A percentile compares a stretch with the other conserved stretches of the same genome.
phyloP scores from a whole-genome alignment of 495 filamentous ascomycete genomes.

The Astrocystis sublimbata region DNA sequence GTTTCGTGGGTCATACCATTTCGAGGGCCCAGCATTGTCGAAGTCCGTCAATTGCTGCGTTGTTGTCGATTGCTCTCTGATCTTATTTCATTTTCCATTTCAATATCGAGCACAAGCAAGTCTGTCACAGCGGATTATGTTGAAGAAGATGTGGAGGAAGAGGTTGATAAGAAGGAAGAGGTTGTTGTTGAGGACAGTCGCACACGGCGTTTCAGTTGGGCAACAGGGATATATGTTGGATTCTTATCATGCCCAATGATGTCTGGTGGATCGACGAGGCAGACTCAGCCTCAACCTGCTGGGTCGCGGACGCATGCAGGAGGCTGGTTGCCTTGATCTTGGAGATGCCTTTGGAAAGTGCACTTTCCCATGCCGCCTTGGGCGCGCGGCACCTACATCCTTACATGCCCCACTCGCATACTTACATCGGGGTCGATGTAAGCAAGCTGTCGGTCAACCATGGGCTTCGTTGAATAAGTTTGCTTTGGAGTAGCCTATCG shows the following conservation, averaged over 20 bases:
- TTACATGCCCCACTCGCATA: conserved; percentile 12
- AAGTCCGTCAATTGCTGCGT: background rate
- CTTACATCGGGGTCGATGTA: conserved; percentile 10
- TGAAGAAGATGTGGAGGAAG: background rate
- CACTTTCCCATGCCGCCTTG: conserved; percentile 17
- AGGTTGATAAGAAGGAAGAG: background rate
- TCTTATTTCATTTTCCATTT: background rate
- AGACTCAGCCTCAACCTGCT: conserved; percentile 17
- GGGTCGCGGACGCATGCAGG: conserved; percentile 17
- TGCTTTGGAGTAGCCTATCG: background rate
- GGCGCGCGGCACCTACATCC: background rate
- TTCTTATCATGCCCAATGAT: background rate
- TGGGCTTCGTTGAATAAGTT: background rate
- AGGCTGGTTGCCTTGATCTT: conserved; percentile 19
- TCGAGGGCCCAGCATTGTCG: background rate
- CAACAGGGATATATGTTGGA: conserved; percentile 5
- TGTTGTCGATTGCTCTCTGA: background rate
- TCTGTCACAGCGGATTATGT: background rate
- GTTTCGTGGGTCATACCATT: conserved; percentile 5
- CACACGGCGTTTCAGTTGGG: conserved; percentile 12
- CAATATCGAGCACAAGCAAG: background rate
- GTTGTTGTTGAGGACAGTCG: background rate
- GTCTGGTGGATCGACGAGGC: conserved; percentile 12
- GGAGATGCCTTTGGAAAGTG: background rate
- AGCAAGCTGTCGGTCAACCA: background rate